Evolutionary conservation across 305 asterid species (phyloP), one percentile per base, ranked within the genome.

Genomic region (Rubia occidens): DNA sequence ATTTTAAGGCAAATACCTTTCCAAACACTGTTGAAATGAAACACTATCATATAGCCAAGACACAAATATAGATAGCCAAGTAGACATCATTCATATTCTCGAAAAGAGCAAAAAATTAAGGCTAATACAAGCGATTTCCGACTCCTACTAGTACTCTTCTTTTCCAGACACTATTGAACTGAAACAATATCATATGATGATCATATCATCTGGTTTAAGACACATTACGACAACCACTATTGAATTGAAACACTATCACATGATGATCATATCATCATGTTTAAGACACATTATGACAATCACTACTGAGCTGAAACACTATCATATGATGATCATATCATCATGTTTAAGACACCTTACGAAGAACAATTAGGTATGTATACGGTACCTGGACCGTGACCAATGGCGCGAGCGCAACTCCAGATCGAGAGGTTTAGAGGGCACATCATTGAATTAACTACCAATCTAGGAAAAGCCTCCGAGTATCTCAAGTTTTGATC

Each of bases 371-470:
- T 24, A n/a, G 11, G 11, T 14, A 9, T 24, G 45, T 45, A 60
- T 58, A n/a, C 37, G 64, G 43, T 60, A 60, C 66, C 66, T 29
- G 42, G 42, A 20, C 20, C 26, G 67, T 62, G 67, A 29, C 21
- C 29, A 64, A 26, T 42, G 35, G 42, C 51, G 51, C 56, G 10
- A 20, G 42, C 59, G 51, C 55, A 8, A 37, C 63, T 49, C 20
- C 18, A 66, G 53, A 32, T 13, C 70, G 3, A 66, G 49, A 53
- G 40, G 45, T 51, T 24, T 26, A 26, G 55, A 61, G 66, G 72
- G 68, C 53, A 32, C 29, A 61, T 40, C n/a, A 26, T 32, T 39
- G 15, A 43, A 37, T 53, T 1, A 10, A n/a, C 21, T n/a, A n/a
- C 24, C 45, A 10, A 45, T 47, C 62, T 43, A 49, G 11, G 55